phyloP scores from a whole-genome alignment of 192 early-diverging fungal species.

The Oehlia diaphana region DNA sequence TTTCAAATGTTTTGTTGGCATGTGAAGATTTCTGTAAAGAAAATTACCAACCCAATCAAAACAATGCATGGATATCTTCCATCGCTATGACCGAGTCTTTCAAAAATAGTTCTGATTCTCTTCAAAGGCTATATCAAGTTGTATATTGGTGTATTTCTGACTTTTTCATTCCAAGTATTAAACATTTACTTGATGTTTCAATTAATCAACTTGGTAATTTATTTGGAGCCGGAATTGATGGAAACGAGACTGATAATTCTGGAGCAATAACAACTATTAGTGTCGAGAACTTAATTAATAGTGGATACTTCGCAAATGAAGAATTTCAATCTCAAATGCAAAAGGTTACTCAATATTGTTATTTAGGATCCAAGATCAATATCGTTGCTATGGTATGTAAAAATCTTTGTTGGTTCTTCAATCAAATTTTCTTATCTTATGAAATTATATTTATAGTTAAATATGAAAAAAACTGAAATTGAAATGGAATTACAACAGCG shows the following conservation, averaged over 20 bases:
- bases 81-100: not conserved
- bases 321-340: too few relatives aligned
- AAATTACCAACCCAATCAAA: not conserved
- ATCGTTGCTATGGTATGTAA: not conserved
- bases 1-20: not conserved
- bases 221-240: not conserved
- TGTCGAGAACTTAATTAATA: not conserved
- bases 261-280: not conserved
- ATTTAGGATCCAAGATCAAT: not conserved
- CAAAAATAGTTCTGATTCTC: slow-evolving; percentile 15
- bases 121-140: slow-evolving; percentile 10
- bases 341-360: too few relatives aligned
- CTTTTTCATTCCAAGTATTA: slow-evolving; percentile 7
- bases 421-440: not conserved
- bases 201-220: not conserved
- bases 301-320: not conserved
- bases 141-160: slow-evolving; percentile 9
- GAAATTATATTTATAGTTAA: not conserved
- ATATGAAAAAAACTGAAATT: slow-evolving; percentile 10
- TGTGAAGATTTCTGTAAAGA: slow-evolving; percentile 20
- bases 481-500: slow-evolving; percentile 18
- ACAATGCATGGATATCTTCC: not conserved
- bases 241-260: not conserved
- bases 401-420: not conserved
- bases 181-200: not conserved